Base-by-base conservation (phyloP, 192 early-diverging fungal species). In the Haplosporangium gracile region DNA sequence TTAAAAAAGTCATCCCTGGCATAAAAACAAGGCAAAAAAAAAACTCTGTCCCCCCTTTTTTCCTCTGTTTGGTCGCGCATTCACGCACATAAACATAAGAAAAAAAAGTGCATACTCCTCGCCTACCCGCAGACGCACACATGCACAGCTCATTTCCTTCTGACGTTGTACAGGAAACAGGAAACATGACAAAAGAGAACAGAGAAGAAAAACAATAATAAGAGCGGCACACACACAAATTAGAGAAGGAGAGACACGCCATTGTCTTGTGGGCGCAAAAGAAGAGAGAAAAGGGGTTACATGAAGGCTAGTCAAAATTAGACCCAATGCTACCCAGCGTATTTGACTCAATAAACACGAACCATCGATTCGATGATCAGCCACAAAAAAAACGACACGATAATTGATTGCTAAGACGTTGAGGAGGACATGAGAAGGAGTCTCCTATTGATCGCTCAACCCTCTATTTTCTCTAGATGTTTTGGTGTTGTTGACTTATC, bases 101-200 rank as follows among this genome's bases (percentile, higher is more conserved):
- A 65, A 55, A 18, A 76, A 26, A 57, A 43, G 2, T 63, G 9
- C 16, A 43, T 4, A 13, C 43, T 53, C 72, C 72, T 53, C 45
- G 53, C 51, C 55, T 2, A 47, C 75, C 57, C 24, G 63, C 75
- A 65, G 9, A 49, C 75, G 63, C 72, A 11, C 72, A 49, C 75
- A 76, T 43, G 75, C 75, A 76, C 75, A 76, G 75, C 75, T 68
- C 10, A 11, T n/a, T 32, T 51, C 29, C 29, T 26, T 60, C 11
- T 51, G 32, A 38, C 29, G 72, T 65, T 32, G 60, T 32, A 65
- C 60, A 65, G 60, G 60, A 65, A 32, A 65, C 24, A 60, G 26
- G 1, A 63, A 63, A 32, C 60, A 24, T 11, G 29, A 63, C 32
- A 11, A 65, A 11, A 2, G n/a, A 57, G 26, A 18, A 60, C 43